A percentile compares a stretch with the other conserved stretches of the same genome.
These are phyloP conservation scores for Peltaster fructicola DNA, from an alignment of 2,329 filamentous ascomycete genomes.

Conservation along the genomic window DNA sequence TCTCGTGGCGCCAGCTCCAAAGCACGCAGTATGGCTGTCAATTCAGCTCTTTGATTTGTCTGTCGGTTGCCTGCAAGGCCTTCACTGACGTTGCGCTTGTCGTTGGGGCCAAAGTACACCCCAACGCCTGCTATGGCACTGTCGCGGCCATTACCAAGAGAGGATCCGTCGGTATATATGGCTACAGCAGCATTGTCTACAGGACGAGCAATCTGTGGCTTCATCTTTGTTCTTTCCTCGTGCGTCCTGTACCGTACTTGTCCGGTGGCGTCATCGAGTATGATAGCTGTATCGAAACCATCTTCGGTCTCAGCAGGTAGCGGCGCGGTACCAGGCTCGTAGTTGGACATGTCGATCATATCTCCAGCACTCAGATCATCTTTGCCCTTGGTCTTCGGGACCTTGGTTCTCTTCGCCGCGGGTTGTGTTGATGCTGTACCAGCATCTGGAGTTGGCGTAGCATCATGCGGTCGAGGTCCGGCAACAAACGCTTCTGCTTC, in stretches of 20 bases:
- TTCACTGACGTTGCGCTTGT: constrained; percentile 48
- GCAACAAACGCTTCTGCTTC: constrained; percentile 68
- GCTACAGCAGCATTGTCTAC: constrained; percentile 29
- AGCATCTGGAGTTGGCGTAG: constrained; percentile 7
- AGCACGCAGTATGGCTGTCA: constrained; percentile 72
- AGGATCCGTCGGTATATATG: constrained; percentile 48
- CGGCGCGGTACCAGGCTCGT: constrained; percentile 37
- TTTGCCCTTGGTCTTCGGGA: constrained; percentile 24
- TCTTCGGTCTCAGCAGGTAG: constrained; percentile 39
- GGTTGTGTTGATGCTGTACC: constrained; percentile 9
- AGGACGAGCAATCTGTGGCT: constrained; percentile 26
- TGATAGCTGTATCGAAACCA: constrained; percentile 41
- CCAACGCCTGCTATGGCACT: constrained; percentile 43
- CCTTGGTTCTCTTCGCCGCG: constrained; percentile 23
- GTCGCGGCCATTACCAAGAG: constrained; percentile 38
- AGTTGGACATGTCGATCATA: constrained; percentile 16
- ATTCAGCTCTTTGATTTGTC: constrained; percentile 92
- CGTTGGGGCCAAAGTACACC: constrained; percentile 45
- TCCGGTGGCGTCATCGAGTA: constrained; percentile 36
- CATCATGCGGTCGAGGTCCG: constrained; percentile 6
- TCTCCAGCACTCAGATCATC: constrained; percentile 8
- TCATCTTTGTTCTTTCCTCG: constrained; percentile 29
- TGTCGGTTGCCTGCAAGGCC: constrained; percentile 55
- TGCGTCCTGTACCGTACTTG: constrained; percentile 38
- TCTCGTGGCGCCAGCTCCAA: constrained; percentile 55